Conservation (phyloP, 2,329 filamentous ascomycete species). For the Aspergillus thermomutatus region DNA sequence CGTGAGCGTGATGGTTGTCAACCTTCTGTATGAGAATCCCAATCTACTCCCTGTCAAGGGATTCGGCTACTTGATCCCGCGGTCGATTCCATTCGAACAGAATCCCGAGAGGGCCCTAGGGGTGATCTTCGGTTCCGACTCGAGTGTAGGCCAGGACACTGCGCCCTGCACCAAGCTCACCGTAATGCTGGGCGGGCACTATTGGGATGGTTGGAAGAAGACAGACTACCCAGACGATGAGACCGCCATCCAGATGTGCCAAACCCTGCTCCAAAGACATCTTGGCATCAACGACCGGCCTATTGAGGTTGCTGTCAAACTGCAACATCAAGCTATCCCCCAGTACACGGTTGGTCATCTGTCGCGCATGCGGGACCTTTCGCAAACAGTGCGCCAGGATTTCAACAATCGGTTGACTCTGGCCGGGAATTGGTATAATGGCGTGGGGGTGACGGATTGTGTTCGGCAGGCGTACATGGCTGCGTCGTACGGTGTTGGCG, state of each 20-base stretch:
- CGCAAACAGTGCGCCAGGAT: conserved; percentile 51
- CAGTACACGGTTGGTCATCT: conserved; percentile 83
- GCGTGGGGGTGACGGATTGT: conserved; percentile 53
- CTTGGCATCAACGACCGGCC: conserved; percentile 66
- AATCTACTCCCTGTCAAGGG: conserved; percentile 64
- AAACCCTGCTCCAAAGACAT: conserved; percentile 67
- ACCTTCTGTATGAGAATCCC: conserved; percentile 73
- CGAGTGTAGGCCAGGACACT: conserved; percentile 55
- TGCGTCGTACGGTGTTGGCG: conserved; percentile 40
- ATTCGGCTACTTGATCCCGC: conserved; percentile 90
- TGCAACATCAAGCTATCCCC: conserved; percentile 75
- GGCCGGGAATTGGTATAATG: conserved; percentile 52
- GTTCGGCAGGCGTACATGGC: conserved; percentile 56
- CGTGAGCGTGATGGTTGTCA: conserved; percentile 87
- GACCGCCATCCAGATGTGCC: conserved; percentile 68
- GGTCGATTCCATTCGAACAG: conserved; percentile 63
- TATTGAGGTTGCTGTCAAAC: conserved; percentile 56
- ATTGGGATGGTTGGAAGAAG: conserved; percentile 66
- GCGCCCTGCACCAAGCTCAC: conserved; percentile 76
- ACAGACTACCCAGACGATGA: conserved; percentile 60
- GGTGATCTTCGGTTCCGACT: conserved; percentile 85
- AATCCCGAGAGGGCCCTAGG: conserved; percentile 84
- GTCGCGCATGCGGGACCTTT: conserved; percentile 56
- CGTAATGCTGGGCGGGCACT: conserved; percentile 91
- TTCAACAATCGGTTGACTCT: conserved; percentile 66